Base-by-base conservation (phyloP, 352 stramenopile genomes). In the Pythium aphanidermatum region DNA sequence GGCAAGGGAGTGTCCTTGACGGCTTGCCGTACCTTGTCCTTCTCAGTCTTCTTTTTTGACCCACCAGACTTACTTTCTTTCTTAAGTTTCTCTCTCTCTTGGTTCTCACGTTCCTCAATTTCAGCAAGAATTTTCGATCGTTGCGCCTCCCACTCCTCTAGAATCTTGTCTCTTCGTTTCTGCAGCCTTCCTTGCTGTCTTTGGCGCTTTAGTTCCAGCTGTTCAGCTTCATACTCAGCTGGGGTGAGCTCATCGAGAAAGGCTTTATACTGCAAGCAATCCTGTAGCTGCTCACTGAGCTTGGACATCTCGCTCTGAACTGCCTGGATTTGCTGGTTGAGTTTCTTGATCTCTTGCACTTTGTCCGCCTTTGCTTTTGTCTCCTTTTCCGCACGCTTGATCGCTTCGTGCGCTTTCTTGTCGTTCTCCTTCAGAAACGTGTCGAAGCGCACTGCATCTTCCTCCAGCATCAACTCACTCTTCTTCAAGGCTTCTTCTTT, bases 401-500 rank as follows among this genome's bases (percentile, higher is more conserved):
- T 97, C 4, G 93, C 92, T 45, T 97, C 90, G 58, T 98, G 87
- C n/a, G 93, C 89, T 54, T 98, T 97, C 55, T 95, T 96, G 74
- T 98, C 93, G 55, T 98, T 98, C 51, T 98, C 93, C 51, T 98
- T 98, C n/a, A 98, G 54, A 29, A 98, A 98, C 14, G 90, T 96
- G 55, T 98, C 94, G 44, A 98, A 98, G 14, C 88, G 77, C 34
- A 98, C 87, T 5, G 92, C 89, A 46, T 98, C 93, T 60, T 98
- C 87, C 65, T 98, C 94, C 0, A 98, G 73, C 91, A 97, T 98
- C 23, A 96, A 58, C 58, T 98, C 92, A 39, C 82, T 96, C 59
- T 97, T 97, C 55, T 95, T 94, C 14, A 98, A 69, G 4, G 88
- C 93, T 51, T 98, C 87, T 44, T 98, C 92, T 39, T 98, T 98